Base-by-base conservation (phyloP, 2,329 filamentous ascomycete genomes). In the Aspergillus sp. region DNA sequence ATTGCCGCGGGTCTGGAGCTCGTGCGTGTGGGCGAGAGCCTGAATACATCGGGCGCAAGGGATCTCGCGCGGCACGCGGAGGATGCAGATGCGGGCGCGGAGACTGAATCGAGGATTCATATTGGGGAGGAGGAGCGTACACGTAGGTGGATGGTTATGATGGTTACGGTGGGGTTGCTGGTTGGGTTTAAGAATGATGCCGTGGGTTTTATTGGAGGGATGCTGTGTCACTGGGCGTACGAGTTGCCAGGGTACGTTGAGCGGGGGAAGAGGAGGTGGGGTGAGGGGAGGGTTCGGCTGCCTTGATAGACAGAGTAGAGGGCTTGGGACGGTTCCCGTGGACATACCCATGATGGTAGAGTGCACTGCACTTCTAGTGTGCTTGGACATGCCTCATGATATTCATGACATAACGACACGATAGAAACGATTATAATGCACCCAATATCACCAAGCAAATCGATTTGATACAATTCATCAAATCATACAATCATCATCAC, bases 181-280 rank as follows among this genome's bases (percentile, higher is more conserved):
- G 77, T 98, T 54, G 92, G 92, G 0, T 97, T 96, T 71, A 90
- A 88, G 75, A 98, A 97, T 72, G 93, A 96, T 77, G 93, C 89
- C 0, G 85, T 97, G 6, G 94, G 94, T 0, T 97, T 97, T 70
- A 63, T 91, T 15, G 91, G 90, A 0, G 94, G 94, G 0, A 85
- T 96, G 82, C 74, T 91, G 3, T 96, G 92, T 74, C 87, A 94
- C 76, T 89, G 85, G 78, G 86, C 87, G 0, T 91, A 93, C 69
- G 76, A 77, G 60, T 54, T 80, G 50, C 78, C 80, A 0, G 60
- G 15, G 0, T 62, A 72, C 34, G 67, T 70, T 54, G 70, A 75
- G 17, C 66, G 66, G 41, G 59, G 66, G 1, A 66, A 67, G 11
- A 60, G 54, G 25, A 67, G 72, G n/a, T 74, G 71, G 68, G 66